These are phyloP conservation scores for Odontarrhena argentea DNA, from an alignment of 345 rosid genomes.

Conservation along the genomic window DNA sequence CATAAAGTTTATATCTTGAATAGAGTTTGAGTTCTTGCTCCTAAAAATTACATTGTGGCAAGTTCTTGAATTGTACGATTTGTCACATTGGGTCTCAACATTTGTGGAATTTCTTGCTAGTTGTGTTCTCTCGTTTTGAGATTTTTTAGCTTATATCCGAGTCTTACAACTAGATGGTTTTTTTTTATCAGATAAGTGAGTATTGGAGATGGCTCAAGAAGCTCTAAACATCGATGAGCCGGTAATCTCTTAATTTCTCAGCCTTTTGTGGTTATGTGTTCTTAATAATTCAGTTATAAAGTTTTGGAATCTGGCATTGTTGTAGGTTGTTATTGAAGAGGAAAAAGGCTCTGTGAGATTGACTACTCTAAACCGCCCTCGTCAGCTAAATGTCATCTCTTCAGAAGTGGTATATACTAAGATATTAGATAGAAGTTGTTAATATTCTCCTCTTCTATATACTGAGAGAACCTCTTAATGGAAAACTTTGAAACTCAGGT, in stretches of 20 bases:
- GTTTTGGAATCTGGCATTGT: background rate
- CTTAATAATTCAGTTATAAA: background rate
- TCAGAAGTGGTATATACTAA: slow-evolving; percentile 62
- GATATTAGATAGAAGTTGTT: slow-evolving; percentile 5
- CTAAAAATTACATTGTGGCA: background rate
- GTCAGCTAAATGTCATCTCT: slow-evolving; percentile 85
- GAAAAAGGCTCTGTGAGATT: slow-evolving; percentile 58
- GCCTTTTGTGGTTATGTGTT: slow-evolving; percentile 8
- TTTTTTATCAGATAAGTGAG: slow-evolving; percentile 21
- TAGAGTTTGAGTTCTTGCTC: slow-evolving; percentile 21
- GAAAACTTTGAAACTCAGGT: slow-evolving; percentile 51
- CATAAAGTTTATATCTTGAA: background rate
- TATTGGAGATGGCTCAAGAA: slow-evolving; percentile 43
- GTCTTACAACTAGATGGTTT: slow-evolving; percentile 1
- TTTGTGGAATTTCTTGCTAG: slow-evolving; percentile 2
- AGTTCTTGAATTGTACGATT: background rate
- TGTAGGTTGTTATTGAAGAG: slow-evolving; percentile 77
- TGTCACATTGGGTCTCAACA: background rate
- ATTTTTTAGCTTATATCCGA: background rate
- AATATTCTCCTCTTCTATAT: slow-evolving; percentile 14
- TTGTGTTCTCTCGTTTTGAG: background rate
- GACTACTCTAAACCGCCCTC: slow-evolving; percentile 79
- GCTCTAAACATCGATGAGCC: slow-evolving; percentile 41
- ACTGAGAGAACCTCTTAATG: slow-evolving; percentile 14
- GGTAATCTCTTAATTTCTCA: slow-evolving; percentile 25